Evolutionary conservation across 768 basidiomycete species (phyloP), one percentile per base, ranked within the genome.

Genomic region (Termitomyces sp.): DNA sequence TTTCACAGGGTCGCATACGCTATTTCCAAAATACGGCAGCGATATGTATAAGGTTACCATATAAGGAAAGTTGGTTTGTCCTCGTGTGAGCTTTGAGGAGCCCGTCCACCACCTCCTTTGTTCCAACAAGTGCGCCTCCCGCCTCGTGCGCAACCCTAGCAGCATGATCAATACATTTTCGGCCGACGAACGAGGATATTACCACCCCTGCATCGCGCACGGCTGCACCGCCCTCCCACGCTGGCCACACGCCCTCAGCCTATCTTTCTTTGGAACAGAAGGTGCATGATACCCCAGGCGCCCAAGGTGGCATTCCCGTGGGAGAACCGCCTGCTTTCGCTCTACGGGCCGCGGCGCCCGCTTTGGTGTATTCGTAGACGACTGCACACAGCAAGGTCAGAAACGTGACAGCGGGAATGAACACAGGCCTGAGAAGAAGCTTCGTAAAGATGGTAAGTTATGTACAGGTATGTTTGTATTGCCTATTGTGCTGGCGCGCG

Each of bases 31-130:
- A 53, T 53, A 28, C 52, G 5, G 32, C 57, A 18, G 32, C 53
- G 61, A 32, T 14, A 55, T 52, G 54, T 41, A n/a, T 48, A 18
- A 52, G 48, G 20, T 52, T 33, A n/a, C 61, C 57, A 51, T 56
- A 46, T 59, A 5, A 18, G 57, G 61, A 52, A 51, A 52, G 23
- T 38, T 49, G 1, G 46, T 23, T 35, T 18, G 44, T 18, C 59
- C 62, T 63, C 62, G 43, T 63, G 62, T 51, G 53, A 44, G 53
- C 62, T 59, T 58, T 30, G 38, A 60, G 62, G 58, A 40, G 4
- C 28, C 52, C 53, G 40, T 57, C 56, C 32, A n/a, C 36, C 51
- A 47, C 54, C 41, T 58, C 14, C 57, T 53, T 61, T 58, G 47
- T 41, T 58, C 58, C 55, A 57, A 46, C 56, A 49, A 43, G 49